Conservation (phyloP, 345 rosid genomes). For the Brassica cretica region DNA sequence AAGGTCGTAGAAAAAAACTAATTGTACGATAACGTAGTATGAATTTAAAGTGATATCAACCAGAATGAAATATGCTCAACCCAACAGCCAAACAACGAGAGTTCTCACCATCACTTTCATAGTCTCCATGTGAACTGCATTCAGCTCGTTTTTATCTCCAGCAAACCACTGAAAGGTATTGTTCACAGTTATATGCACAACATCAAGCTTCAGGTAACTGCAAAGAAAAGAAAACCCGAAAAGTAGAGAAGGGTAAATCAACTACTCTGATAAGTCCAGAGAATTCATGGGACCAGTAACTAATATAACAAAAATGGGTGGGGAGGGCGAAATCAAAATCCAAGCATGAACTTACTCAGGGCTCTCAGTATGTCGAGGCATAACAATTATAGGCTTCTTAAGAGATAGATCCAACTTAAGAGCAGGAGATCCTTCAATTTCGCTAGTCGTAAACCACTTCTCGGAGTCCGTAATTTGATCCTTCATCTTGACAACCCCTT, state of each 20-base stretch:
- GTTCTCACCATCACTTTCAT: conserved; percentile 79
- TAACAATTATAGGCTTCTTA: conserved; percentile 85
- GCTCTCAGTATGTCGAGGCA: conserved; percentile 93
- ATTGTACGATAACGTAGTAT: conserved; percentile 3
- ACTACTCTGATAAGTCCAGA: conserved; percentile 1
- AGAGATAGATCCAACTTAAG: conserved; percentile 88
- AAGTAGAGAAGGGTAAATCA: conserved; percentile 12
- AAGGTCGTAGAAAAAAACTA: neutral
- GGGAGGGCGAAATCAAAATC: conserved; percentile 17
- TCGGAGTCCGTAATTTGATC: conserved; percentile 90
- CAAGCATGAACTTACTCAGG: conserved; percentile 64
- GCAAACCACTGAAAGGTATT: conserved; percentile 83
- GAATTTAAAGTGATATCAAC: conserved; percentile 16
- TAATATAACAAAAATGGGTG: neutral
- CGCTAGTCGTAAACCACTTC: conserved; percentile 83
- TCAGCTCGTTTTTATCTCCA: conserved; percentile 72
- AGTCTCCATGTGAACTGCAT: conserved; percentile 83
- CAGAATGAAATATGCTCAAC: conserved; percentile 21
- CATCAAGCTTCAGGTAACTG: conserved; percentile 97
- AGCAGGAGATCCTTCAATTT: conserved; percentile 96
- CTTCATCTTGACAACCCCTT: conserved; percentile 66
- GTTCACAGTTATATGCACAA: conserved; percentile 82
- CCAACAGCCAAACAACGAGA: conserved; percentile 17
- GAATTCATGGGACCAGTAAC: conserved; percentile 14
- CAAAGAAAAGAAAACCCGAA: conserved; percentile 32